Conservation (phyloP, 2,329 filamentous ascomycete species). For the Aspergillus novoparasiticus region DNA sequence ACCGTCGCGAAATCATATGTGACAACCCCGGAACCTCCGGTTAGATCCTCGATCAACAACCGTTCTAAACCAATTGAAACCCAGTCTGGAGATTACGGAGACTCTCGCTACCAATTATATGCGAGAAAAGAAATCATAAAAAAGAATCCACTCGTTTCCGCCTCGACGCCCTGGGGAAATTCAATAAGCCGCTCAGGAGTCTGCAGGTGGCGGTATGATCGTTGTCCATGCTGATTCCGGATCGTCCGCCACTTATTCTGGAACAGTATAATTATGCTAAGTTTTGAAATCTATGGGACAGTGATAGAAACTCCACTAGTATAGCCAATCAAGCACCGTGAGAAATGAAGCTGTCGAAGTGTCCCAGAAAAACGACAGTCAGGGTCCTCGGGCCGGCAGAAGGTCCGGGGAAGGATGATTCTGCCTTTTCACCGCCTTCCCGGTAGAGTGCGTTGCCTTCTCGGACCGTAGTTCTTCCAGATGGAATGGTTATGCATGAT, state of each 20-base stretch:
- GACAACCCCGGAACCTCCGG: too few species aligned
- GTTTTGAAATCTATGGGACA: background rate
- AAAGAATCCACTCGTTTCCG: background rate
- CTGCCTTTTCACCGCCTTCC: background rate
- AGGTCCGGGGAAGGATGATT: background rate
- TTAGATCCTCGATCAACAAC: too few species aligned
- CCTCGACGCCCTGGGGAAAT: background rate
- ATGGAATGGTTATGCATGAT: background rate
- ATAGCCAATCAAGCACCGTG: background rate
- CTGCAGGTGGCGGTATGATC: background rate
- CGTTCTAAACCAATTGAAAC: too few species aligned
- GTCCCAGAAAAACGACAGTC: too few species aligned
- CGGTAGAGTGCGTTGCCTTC: background rate
- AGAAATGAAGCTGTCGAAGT: background rate
- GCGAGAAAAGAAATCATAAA: background rate
- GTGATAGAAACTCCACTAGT: background rate
- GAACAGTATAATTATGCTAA: background rate
- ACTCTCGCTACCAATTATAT: background rate
- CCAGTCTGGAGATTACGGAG: background rate
- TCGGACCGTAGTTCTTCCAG: background rate
- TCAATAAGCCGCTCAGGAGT: background rate
- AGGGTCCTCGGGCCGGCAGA: background rate
- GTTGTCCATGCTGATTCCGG: background rate
- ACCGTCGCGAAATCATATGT: background rate
- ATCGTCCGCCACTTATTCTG: background rate